Evolutionary conservation across 495 filamentous ascomycete species (phyloP).

Genomic region (Annulohypoxylon moriforme): DNA sequence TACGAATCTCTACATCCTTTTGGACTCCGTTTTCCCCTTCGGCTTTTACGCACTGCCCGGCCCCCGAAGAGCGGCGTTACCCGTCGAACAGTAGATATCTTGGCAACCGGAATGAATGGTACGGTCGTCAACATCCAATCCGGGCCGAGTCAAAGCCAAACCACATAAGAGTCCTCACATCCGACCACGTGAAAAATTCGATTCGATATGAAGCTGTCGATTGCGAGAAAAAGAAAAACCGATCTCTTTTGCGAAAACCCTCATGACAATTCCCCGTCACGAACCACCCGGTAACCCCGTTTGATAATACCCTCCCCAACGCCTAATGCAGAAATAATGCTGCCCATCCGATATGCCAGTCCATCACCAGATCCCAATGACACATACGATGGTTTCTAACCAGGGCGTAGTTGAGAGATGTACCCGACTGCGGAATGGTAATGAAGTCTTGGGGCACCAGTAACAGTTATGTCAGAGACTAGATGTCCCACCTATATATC

Average conservation of each 20-base stretch:
- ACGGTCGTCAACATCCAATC: slow-evolving; percentile 26
- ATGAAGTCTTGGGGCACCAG: background rate
- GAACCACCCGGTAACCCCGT: slow-evolving; percentile 23
- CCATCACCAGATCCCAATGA: background rate
- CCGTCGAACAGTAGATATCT: background rate
- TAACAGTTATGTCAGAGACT: background rate
- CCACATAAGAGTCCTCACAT: slow-evolving; percentile 7
- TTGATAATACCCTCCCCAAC: slow-evolving; percentile 35
- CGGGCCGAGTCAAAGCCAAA: slow-evolving; percentile 21
- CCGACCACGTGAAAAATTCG: slow-evolving; percentile 14
- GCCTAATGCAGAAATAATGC: slow-evolving; percentile 29
- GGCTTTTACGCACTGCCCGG: slow-evolving; percentile 6
- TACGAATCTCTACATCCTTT: slow-evolving; percentile 37
- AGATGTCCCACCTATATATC: slow-evolving; percentile 12
- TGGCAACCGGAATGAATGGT: slow-evolving; percentile 5
- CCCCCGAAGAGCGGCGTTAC: slow-evolving; percentile 1
- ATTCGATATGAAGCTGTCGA: slow-evolving; percentile 24
- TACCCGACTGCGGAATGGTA: background rate
- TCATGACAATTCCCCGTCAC: slow-evolving; percentile 30
- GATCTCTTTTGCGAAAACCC: slow-evolving; percentile 25
- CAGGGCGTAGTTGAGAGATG: slow-evolving; percentile 1
- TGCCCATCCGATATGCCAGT: slow-evolving; percentile 11
- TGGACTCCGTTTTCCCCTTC: slow-evolving; percentile 28
- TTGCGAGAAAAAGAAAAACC: slow-evolving; percentile 35
- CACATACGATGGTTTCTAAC: background rate